Base-by-base conservation (phyloP, 2,329 filamentous ascomycete species). In the Talaromyces sp. region DNA sequence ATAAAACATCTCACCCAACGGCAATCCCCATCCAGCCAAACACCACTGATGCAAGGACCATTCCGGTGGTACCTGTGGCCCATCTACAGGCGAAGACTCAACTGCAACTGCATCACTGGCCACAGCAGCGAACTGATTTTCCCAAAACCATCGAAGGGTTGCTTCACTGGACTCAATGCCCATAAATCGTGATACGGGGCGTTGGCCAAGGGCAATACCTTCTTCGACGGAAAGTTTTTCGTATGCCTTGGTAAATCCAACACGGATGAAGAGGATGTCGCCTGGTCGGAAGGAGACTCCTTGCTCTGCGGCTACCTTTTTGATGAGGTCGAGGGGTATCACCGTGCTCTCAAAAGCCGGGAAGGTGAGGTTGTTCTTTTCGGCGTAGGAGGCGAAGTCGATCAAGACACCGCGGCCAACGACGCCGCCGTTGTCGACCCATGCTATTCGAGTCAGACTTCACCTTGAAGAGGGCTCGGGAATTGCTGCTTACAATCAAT, bases 251-350 rank as follows among this genome's bases (percentile, higher is more conserved):
- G 79, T 80, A 75, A 82, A 86, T 8, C 85, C 85, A 0, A 81
- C 81, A 27, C 85, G 81, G 51, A 88, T 77, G 68, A 88, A 80
- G 49, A 88, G 77, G 34, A 88, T 84, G 65, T 88, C 86, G 15
- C 86, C 86, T 3, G 72, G 72, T 5, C 74, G 76, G 49, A 85
- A 79, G 1, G 74, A 72, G 0, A 80, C 78, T 22, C 78, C 76
- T 68, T 85, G 78, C 49, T 76, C 76, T 64, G 74, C 71, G 0
- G 81, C 81, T 8, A 85, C 77, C 27, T 78, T 73, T 58, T 81
- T 73, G 1, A 87, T 74, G 1, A 76, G 74, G 0, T 73, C 72
- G 1, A 83, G 71, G 0, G 82, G 76, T 59, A 88, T 85, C 1
- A 75, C 70, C 6, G 74, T 74, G 0, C 78, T 73, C 27, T 77